Percentiles rank a stretch among this genome's conserved stretches.
phyloP scores from a whole-genome alignment of 169 alveolate genomes.

The Plasmodium chabaudi region DNA sequence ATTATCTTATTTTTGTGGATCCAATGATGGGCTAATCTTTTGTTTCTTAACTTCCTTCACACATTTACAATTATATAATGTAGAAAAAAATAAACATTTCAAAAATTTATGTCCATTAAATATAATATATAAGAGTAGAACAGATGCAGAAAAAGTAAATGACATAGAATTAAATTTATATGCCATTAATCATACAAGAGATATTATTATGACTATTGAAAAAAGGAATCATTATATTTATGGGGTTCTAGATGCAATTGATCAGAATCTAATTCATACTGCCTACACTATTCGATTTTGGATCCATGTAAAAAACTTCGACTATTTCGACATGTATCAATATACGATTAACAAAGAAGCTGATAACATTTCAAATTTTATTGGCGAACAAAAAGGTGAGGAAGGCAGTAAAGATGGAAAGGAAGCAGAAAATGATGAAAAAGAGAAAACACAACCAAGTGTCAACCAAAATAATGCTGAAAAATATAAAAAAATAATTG shows the following conservation, averaged over 20 bases:
- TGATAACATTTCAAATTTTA: neutral
- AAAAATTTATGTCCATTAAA: slow-evolving; percentile 44
- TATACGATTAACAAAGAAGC: neutral
- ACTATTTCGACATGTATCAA: neutral
- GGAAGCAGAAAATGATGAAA: neutral
- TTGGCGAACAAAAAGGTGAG: neutral
- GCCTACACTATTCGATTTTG: slow-evolving; percentile 23
- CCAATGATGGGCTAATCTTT: slow-evolving; percentile 28
- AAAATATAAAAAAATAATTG: slow-evolving; percentile 20
- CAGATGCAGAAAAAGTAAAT: slow-evolving; percentile 33
- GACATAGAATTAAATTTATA: slow-evolving; percentile 43
- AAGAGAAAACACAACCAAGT: neutral
- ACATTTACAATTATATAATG: slow-evolving; percentile 25
- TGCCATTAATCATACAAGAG: slow-evolving; percentile 33
- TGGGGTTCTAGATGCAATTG: neutral
- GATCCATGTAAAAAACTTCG: slow-evolving; percentile 6
- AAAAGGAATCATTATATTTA: slow-evolving; percentile 34
- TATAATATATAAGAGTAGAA: slow-evolving; percentile 38
- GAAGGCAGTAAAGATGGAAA: neutral
- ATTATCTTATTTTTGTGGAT: slow-evolving; percentile 50
- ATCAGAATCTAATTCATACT: neutral
- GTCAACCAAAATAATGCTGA: neutral
- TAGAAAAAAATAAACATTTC: slow-evolving; percentile 46
- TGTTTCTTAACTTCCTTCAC: slow-evolving; percentile 37
- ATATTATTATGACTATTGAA: slow-evolving; percentile 47